These are phyloP conservation scores for Penicillium sp. DNA, from an alignment of 2,329 filamentous ascomycete genomes.

Conservation along the genomic window DNA sequence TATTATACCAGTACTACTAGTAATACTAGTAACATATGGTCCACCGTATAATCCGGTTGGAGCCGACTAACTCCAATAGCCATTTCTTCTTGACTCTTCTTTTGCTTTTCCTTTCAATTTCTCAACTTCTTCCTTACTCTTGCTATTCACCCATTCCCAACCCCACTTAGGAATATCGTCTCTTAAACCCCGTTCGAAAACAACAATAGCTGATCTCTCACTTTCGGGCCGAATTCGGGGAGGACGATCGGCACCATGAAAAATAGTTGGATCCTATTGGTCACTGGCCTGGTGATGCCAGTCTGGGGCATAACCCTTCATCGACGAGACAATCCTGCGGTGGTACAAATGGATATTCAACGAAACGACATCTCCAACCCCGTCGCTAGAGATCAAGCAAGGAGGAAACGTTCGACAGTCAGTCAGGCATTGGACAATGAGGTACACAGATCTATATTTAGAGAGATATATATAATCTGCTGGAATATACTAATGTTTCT, in stretches of 20 bases:
- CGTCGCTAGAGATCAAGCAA: conserved; percentile 46
- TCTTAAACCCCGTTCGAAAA: neutral
- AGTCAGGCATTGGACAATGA: conserved; percentile 54
- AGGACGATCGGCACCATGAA: conserved; percentile 19
- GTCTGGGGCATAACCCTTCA: conserved; percentile 31
- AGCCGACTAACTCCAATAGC: neutral
- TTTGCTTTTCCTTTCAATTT: neutral
- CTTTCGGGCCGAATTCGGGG: neutral
- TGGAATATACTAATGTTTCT: neutral
- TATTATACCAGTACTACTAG: neutral
- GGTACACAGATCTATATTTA: conserved; percentile 27
- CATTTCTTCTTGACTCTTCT: neutral
- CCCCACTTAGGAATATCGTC: no score
- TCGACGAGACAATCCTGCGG: conserved; percentile 41
- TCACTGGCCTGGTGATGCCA: conserved; percentile 9
- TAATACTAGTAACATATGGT: neutral
- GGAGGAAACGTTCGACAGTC: conserved; percentile 43
- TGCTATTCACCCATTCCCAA: no score
- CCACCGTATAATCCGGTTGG: neutral
- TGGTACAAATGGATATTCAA: conserved; percentile 52
- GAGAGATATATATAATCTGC: neutral
- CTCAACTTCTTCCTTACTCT: neutral
- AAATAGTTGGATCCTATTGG: conserved; percentile 19
- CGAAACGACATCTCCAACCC: conserved; percentile 49
- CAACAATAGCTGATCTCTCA: neutral